Evolutionary conservation across 192 early-diverging fungal species (phyloP), one percentile per base, ranked within the genome.

Genomic region (Thoreauomyces humboldtii): DNA sequence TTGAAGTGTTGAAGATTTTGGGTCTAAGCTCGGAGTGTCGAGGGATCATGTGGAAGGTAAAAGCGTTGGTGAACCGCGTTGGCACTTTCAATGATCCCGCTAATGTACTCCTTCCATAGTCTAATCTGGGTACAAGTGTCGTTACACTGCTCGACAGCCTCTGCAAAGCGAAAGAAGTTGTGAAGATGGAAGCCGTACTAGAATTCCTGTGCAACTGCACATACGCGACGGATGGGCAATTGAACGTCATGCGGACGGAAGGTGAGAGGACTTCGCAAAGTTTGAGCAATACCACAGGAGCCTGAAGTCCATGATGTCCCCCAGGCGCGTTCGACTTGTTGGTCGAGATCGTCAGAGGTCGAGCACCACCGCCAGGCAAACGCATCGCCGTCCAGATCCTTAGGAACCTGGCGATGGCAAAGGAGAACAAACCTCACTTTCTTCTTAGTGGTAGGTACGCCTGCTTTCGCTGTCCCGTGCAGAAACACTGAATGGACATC

Each of bases 381-480:
- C 35, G 33, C 37, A 7, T 25, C 14, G 65, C 55, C 25, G 4
- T 78, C 47, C 52, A 34, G 24, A 41, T 78, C 3, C 63, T 75
- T 15, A 32, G 61, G 25, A 71, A 73, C 42, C 51, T 78, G 50
- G 71, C 70, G 17, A 34, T 57, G 15, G 19, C 42, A 28, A 73
- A 61, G 33, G 77, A 78, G 48, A 76, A 69, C 44, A 72, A 76
- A 52, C 22, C 70, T 2, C 61, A 65, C 61, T 77, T 78, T 52
- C 19, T 76, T 17, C 37, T 63, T 1, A 55, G 65, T 43, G 73
- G 67, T 48, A 54, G 60, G 44, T 64, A 45, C 9, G n/a, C n/a
- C n/a, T n/a, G n/a, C n/a, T n/a, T n/a, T n/a, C n/a, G n/a, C n/a
- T n/a, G n/a, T n/a, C n/a, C 31, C 68, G 19, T 41, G 46, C 17